A percentile compares a stretch with the other conserved stretches of the same genome.
Conservation (phyloP, 441 rosid species). For the Euphorbia neoarborescens region DNA sequence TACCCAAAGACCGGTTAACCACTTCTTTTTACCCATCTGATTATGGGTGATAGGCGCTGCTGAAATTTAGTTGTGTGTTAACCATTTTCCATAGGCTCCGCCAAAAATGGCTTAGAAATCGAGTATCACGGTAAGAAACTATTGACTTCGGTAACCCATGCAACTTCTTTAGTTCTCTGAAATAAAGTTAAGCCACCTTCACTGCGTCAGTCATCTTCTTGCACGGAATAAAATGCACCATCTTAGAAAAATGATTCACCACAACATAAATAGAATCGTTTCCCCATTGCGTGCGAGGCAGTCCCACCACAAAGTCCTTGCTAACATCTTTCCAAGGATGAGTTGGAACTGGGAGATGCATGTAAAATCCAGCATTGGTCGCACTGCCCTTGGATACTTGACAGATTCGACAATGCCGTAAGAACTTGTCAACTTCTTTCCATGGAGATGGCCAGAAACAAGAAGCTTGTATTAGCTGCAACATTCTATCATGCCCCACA, state of each 20-base stretch:
- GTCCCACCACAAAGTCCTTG: constrained; percentile 15
- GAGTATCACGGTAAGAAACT: too few species aligned
- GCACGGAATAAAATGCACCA: too few species aligned
- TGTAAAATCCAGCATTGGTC: constrained; percentile 10
- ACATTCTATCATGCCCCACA: too few species aligned
- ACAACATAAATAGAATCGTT: constrained; percentile 10
- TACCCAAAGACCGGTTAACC: neutral
- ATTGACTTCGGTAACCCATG: too few species aligned
- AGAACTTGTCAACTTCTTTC: neutral
- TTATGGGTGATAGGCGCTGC: neutral
- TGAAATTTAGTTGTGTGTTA: neutral
- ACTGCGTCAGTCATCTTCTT: too few species aligned
- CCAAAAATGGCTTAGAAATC: constrained; percentile 15
- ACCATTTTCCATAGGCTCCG: neutral
- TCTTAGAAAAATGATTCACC: neutral
- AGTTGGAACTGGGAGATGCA: neutral
- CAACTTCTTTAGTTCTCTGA: too few species aligned
- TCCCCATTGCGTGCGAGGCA: neutral
- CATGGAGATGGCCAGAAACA: neutral
- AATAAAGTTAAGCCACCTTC: too few species aligned
- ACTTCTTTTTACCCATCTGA: neutral
- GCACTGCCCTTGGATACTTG: neutral
- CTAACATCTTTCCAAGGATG: neutral
- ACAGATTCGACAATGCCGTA: neutral
- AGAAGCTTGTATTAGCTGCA: neutral